Evolutionary conservation across 2,329 filamentous ascomycete species (phyloP), one percentile per base, ranked within the genome.

Genomic region (Bipolaris oryzae): DNA sequence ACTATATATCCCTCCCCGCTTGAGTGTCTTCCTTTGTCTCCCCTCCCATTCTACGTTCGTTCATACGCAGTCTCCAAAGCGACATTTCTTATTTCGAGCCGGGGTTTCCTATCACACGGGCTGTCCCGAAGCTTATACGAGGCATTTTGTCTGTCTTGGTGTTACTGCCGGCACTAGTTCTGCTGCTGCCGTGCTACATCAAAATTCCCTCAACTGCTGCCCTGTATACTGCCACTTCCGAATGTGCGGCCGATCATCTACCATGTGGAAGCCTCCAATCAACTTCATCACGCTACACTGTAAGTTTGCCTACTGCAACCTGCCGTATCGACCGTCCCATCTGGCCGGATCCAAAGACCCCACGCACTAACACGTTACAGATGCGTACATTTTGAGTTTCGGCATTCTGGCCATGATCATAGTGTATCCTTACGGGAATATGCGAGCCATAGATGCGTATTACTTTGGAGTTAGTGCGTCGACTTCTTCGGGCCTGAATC

Each of bases 401-500:
- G 82, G 85, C 2, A 80, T 99, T 1, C 45, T 94, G 46, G 87
- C 87, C n/a, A 96, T 93, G 0, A 79, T 97, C 61, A 81, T 96
- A 44, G 75, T 99, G 10, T 97, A 86, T 66, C 85, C 84, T 15
- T 80, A 79, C 3, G 85, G 85, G 18, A 78, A 86, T 7, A 74
- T 97, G 55, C 61, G 76, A 1, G 99, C 96, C 70, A 90, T 95
- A 66, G 93, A 99, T 80, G 88, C 92, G 2, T 84, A 99, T 13
- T 91, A 96, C 81, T 91, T 97, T 68, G 85, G 89, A 15, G 87
- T 86, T 51, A 93, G 95, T 49, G 82, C 90, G 54, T 89, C 92
- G 60, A 98, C 94, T 0, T 95, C 99, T 77, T 96, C 92, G 60
- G 95, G 95, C 0, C 80, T 99, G 60, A 99, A 99, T 74, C 91